Base-by-base conservation (phyloP, 1,284 basidiomycete species). In the Baeospora myosura region DNA sequence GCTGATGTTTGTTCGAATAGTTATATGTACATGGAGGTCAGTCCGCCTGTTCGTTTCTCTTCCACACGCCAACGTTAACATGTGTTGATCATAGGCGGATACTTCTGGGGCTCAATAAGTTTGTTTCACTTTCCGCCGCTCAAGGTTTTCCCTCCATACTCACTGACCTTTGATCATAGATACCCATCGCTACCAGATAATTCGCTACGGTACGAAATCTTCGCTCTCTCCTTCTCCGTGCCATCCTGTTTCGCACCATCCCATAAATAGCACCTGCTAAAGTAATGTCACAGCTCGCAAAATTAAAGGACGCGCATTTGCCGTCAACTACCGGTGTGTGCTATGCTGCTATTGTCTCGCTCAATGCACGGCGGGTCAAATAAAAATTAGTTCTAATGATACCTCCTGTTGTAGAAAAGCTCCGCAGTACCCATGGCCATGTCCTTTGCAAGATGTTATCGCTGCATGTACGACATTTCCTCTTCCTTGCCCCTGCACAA, bases 351-450 rank as follows among this genome's bases (percentile, higher is more conserved):
- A 21, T 12, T n/a, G n/a, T n/a, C n/a, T n/a, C n/a, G n/a, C n/a
- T n/a, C n/a, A n/a, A n/a, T n/a, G n/a, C n/a, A n/a, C n/a, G n/a
- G n/a, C n/a, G n/a, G n/a, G n/a, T n/a, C n/a, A n/a, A n/a, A n/a
- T n/a, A n/a, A 18, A 16, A 12, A 12, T 23, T 20, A 17, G 16
- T 8, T 20, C 41, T 7, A 7, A 26, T 17, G 7, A 21, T 5
- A 5, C 14, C 23, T 28, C 2, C 20, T 43, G 21, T 34, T 38
- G 5, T 46, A 75, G 75, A 23, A 86, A 87, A 61, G 80, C 87
- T 1, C 88, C 88, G 1, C 87, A 90, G 57, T 90, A 88, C 51
- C 89, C 89, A 2, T 93, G 88, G 76, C 90, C 89, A 0, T 92
- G 88, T 57, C 81, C 86, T 0, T 57, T 93, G 3, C 85, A 88